phyloP scores from a whole-genome alignment of 1,284 basidiomycete genomes.

The Ustilago trichophora region DNA sequence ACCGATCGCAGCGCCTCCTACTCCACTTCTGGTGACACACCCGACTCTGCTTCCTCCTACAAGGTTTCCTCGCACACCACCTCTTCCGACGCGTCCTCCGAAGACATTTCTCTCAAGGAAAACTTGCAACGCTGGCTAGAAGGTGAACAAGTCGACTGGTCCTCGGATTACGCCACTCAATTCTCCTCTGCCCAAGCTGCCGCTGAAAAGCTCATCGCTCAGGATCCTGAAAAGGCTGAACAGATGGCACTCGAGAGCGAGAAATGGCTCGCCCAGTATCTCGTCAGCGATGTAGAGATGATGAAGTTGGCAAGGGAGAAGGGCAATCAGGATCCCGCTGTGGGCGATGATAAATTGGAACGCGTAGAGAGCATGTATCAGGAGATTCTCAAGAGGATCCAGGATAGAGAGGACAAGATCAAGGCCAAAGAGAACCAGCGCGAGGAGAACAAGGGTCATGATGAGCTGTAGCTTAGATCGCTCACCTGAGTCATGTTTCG shows the following conservation, averaged over 20 bases:
- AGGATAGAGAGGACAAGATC: constrained; percentile 23
- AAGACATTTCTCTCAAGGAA: constrained; percentile 36
- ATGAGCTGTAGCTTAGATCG: constrained; percentile 16
- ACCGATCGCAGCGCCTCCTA: constrained; percentile 35
- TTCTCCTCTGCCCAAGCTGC: constrained; percentile 45
- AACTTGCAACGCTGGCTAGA: constrained; percentile 52
- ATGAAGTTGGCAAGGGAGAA: constrained; percentile 43
- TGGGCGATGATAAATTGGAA: constrained; percentile 39
- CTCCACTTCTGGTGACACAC: constrained; percentile 17
- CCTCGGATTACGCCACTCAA: constrained; percentile 37
- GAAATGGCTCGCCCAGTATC: constrained; percentile 50
- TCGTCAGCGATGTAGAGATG: constrained; percentile 48
- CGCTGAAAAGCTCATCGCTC: constrained; percentile 38
- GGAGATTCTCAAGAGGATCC: constrained; percentile 26
- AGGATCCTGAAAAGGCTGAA: constrained; percentile 47
- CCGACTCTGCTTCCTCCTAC: constrained; percentile 24
- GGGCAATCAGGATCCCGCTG: constrained; percentile 21
- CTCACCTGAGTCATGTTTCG: no score
- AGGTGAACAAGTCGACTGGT: constrained; percentile 54
- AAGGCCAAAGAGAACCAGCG: not conserved
- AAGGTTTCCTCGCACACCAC: constrained; percentile 21
- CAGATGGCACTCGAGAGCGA: constrained; percentile 55
- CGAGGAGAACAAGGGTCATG: constrained; percentile 2
- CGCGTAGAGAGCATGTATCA: constrained; percentile 42
- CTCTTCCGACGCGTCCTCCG: not conserved